Base-by-base conservation (phyloP, 1,284 basidiomycete species). In the Boletus sp. region DNA sequence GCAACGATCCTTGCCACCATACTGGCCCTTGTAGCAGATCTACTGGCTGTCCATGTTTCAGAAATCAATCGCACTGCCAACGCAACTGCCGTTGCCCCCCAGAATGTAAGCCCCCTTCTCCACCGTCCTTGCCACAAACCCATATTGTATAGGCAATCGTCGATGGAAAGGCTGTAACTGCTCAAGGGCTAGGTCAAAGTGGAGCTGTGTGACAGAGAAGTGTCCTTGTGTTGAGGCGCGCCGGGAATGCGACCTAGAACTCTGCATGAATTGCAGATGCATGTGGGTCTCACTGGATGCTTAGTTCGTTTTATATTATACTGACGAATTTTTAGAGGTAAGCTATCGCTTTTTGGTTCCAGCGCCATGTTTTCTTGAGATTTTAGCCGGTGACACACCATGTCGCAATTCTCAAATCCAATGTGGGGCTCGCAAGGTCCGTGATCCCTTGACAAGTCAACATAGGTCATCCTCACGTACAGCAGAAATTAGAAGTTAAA, bases 181-280 rank as follows among this genome's bases (percentile, higher is more conserved):
- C 50, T 37, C 49, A 30, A 54, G 46, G 42, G 12, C n/a, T 17
- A 55, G 32, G 37, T 55, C 55, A n/a, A 41, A 34, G 12, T 52
- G 48, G 48, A 35, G 26, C 13, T 72, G 69, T 53, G 41, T 32
- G 4, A 63, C 62, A 4, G 49, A 58, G 13, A 57, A 53, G 13
- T 77, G 76, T 50, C 53, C 60, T 19, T 78, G 76, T 52, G 47
- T 52, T 12, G 56, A 55, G 38, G 51, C 56, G 0, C 36, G 53
- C 3, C 62, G 69, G 41, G 75, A 78, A 56, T 77, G 77, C 48
- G 70, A 74, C 56, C 69, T 71, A 20, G 69, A 71, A 39, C 34
- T 65, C 9, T 65, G 63, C 37, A 5, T 39, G 26, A 49, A 49
- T 23, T 68, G 61, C 37, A 49, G 43, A 41, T 68, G 63, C 52